Evolutionary conservation across 1,139 yeast genomes (phyloP), one percentile per base, ranked within the genome.

Genomic region (Yamadazyma songkhlaensis): DNA sequence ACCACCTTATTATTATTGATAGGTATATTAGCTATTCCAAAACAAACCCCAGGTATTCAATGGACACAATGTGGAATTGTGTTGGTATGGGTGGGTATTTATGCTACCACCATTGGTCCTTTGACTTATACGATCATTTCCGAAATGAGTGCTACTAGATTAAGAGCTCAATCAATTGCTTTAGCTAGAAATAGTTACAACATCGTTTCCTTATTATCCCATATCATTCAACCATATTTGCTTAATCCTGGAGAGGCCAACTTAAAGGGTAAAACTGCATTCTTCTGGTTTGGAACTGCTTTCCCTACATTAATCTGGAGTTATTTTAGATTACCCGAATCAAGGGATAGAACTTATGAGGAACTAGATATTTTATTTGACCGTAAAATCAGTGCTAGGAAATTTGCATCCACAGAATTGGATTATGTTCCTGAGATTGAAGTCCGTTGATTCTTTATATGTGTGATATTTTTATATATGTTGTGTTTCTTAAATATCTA

Each of bases 21-120:
- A 31, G 71, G 69, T 35, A 63, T 69, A 17, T 60, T 70, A 28
- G 60, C 66, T n/a, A 56, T 67, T 40, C 71, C 71, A 39, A 29
- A 39, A 14, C 39, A 9, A 43, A 43, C 15, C 25, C 39, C 6
- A 32, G 36, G 47, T 6, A 39, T 48, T 6, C 44, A 46, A 28
- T 54, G 57, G 57, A 48, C 36, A 3, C 59, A 55, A 38, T 51
- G 51, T 15, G 50, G 38, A 9, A 26, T 51, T 14, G 47, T 49
- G 3, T 40, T 49, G 43, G 20, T 46, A 9, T 54, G 58, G 59
- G 55, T 51, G 3, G 50, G 46, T 9, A 42, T 49, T 3, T 54
- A 50, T 37, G 45, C 54, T 1, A 32, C 45, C 29, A 44, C 55
- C 11, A 43, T 54, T 24, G 59, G 58, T 22, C 59, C 59, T 2